Conservation (phyloP, 1,139 yeast species). For the Protomyces macrosporus region DNA sequence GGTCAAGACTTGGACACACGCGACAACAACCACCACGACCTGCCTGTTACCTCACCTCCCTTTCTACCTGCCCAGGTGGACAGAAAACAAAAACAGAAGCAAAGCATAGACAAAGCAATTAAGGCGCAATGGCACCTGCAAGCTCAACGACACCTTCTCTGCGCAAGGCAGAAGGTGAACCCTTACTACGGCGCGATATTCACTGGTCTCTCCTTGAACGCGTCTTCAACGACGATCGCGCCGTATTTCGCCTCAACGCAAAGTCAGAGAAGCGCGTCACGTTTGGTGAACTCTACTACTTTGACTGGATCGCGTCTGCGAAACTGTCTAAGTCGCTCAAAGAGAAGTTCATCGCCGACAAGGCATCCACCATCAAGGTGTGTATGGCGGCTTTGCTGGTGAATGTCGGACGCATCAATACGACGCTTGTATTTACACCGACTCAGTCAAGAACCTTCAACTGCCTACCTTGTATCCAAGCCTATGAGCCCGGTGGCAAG, state of each 20-base stretch:
- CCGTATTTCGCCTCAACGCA: constrained; percentile 53
- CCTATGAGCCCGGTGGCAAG: constrained; percentile 52
- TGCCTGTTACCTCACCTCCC: too few species aligned
- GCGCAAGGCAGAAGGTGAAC: constrained; percentile 88
- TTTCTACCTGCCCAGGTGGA: not conserved
- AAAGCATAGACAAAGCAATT: not conserved
- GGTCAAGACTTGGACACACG: not conserved
- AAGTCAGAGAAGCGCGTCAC: constrained; percentile 54
- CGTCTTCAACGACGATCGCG: constrained; percentile 57
- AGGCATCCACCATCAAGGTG: constrained; percentile 52
- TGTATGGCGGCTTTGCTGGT: constrained; percentile 81
- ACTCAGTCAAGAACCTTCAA: constrained; percentile 88
- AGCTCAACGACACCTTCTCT: constrained; percentile 37
- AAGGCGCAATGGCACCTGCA: constrained; percentile 13
- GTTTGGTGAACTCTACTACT: constrained; percentile 78
- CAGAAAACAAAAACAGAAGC: not conserved
- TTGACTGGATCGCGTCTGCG: constrained; percentile 74
- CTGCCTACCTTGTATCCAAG: constrained; percentile 84
- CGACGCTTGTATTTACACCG: constrained; percentile 73
- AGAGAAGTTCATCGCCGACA: constrained; percentile 60
- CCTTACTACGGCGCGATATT: constrained; percentile 81
- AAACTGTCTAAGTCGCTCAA: constrained; percentile 78
- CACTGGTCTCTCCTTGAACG: constrained; percentile 71
- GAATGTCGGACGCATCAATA: constrained; percentile 88
- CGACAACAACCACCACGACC: not conserved